Percentiles rank a stretch among this genome's conserved stretches.
Conservation (phyloP, 768 basidiomycete species). For the Collybia nuda region DNA sequence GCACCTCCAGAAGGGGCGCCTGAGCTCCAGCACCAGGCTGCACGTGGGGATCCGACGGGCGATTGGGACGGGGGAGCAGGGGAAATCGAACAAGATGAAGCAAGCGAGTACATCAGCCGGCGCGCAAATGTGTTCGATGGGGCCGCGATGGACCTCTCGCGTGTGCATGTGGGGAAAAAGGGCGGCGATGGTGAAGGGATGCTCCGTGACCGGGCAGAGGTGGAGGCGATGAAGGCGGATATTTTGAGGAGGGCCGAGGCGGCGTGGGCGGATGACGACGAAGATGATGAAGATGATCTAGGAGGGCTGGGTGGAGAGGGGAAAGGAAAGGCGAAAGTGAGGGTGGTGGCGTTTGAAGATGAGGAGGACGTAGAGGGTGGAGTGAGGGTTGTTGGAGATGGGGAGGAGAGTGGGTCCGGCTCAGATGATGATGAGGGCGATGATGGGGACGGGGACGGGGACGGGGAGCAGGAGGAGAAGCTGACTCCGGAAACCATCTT, state of each 20-base stretch:
- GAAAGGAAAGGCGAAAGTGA: slow-evolving; percentile 54
- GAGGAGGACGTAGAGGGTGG: slow-evolving; percentile 63
- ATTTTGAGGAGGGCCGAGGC: slow-evolving; percentile 78
- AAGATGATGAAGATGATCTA: slow-evolving; percentile 38
- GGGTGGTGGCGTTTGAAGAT: slow-evolving; percentile 33
- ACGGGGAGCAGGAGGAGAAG: slow-evolving; percentile 25
- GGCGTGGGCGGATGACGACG: slow-evolving; percentile 63
- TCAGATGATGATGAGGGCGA: too few relatives aligned
- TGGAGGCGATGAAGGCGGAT: slow-evolving; percentile 80
- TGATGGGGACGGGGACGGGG: slow-evolving; percentile 36
- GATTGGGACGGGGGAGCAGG: too few relatives aligned
- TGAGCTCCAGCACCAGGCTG: too few relatives aligned
- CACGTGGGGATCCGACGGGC: too few relatives aligned
- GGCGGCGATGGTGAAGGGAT: slow-evolving; percentile 42
- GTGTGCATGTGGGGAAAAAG: slow-evolving; percentile 66
- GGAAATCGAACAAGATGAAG: slow-evolving; percentile 12
- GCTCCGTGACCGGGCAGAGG: slow-evolving; percentile 56
- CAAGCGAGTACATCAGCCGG: slow-evolving; percentile 30
- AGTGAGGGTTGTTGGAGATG: slow-evolving; percentile 44
- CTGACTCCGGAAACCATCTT: slow-evolving; percentile 59
- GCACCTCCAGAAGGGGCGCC: slow-evolving; percentile 42
- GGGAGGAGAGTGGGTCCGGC: too few relatives aligned
- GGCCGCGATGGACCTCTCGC: slow-evolving; percentile 62
- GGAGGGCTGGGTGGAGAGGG: slow-evolving; percentile 19
- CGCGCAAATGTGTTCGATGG: slow-evolving; percentile 78